Evolutionary conservation across 2,329 filamentous ascomycete genomes (phyloP).

Genomic region (Trichoderma citrinoviride): DNA sequence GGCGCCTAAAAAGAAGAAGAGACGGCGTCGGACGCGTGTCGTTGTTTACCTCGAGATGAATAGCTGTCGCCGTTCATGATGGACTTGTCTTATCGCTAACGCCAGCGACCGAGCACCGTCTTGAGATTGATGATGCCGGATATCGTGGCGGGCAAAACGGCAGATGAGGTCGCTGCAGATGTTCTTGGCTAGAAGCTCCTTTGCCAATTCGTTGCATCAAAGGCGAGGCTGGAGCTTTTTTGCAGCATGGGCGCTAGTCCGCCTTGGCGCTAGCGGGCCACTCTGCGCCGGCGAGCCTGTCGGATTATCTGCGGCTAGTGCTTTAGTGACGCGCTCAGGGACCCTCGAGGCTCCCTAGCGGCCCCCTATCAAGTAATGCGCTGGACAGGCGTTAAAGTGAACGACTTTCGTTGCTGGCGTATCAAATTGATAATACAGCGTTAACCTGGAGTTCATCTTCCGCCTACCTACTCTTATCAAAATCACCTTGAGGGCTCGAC

Average conservation of each 20-base stretch:
- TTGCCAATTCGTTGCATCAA: slow-evolving; percentile 24
- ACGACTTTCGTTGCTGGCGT: too few species aligned
- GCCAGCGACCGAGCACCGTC: slow-evolving; percentile 21
- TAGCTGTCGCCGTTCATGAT: slow-evolving; percentile 86
- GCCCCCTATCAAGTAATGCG: not conserved
- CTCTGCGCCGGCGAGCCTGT: not conserved
- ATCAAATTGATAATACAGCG: not conserved
- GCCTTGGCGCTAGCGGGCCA: slow-evolving; percentile 21
- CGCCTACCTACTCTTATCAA: not conserved
- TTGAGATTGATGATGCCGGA: slow-evolving; percentile 25
- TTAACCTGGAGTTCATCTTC: not conserved
- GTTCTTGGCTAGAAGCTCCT: slow-evolving; percentile 31
- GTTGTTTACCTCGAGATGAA: slow-evolving; percentile 65
- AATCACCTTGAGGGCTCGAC: not conserved
- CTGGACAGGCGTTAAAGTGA: too few species aligned
- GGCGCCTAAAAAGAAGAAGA: slow-evolving; percentile 17
- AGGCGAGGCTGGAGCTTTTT: slow-evolving; percentile 49
- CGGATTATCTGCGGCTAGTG: slow-evolving; percentile 22
- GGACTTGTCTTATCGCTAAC: slow-evolving; percentile 23
- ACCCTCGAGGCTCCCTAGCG: not conserved
- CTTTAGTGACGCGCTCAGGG: slow-evolving; percentile 2
- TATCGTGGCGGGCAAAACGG: slow-evolving; percentile 23
- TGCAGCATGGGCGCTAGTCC: slow-evolving; percentile 32
- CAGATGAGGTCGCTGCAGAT: slow-evolving; percentile 32
- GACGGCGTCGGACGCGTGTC: slow-evolving; percentile 33